Conservation (phyloP, 441 rosid genomes). For the Hura crepitans region DNA sequence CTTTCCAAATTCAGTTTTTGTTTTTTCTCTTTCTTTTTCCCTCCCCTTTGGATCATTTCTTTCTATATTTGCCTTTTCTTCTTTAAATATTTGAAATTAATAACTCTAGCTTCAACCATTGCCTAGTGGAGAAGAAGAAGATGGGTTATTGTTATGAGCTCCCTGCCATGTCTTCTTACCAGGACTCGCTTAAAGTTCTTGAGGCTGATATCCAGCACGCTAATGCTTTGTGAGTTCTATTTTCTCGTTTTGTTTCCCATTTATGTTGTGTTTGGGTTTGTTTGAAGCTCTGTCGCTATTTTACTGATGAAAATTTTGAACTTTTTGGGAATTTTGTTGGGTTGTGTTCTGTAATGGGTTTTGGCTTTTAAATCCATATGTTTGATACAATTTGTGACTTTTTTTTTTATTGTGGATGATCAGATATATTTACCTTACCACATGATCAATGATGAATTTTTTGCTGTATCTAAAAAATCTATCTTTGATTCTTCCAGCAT, state of each 20-base stretch:
- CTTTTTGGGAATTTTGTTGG: conserved; percentile 6
- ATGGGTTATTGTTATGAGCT: conserved; percentile 42
- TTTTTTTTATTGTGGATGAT: neutral
- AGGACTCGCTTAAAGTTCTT: conserved; percentile 41
- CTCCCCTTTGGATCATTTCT: neutral
- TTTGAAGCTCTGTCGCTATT: neutral
- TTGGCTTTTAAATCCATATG: neutral
- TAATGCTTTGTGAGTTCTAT: conserved; percentile 44
- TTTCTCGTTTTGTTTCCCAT: conserved; percentile 1
- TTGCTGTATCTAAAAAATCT: neutral
- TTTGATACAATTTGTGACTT: neutral
- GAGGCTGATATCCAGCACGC: conserved; percentile 62
- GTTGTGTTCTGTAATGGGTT: neutral
- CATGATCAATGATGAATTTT: no score
- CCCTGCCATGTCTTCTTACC: conserved; percentile 36
- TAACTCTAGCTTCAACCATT: neutral
- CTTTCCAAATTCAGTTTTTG: neutral
- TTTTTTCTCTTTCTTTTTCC: neutral
- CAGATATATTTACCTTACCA: neutral
- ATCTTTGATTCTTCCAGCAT: neutral
- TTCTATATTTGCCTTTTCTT: neutral
- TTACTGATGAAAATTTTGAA: conserved; percentile 14
- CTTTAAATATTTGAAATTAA: neutral
- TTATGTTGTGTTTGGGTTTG: conserved; percentile 4
- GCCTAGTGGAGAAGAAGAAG: neutral